Base-by-base conservation (phyloP, 805 yeast species). In the Pichia paraexigua region DNA sequence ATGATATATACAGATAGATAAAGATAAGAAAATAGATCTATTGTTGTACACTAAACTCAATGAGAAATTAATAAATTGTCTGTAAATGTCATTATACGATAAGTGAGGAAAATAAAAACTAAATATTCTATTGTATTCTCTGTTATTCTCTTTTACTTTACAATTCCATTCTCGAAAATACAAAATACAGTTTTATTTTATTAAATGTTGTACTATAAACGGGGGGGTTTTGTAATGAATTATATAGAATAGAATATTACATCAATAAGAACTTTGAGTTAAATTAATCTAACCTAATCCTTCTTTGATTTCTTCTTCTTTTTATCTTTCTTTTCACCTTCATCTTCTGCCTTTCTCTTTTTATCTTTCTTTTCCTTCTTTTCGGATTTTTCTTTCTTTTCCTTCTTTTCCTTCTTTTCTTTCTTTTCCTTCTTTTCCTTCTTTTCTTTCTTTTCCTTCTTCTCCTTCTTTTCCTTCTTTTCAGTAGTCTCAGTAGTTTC, bases 401-500 rank as follows among this genome's bases (percentile, higher is more conserved):
- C 56, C 54, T 62, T 70, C 65, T 70, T 63, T 54, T 72, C 71
- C 67, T 76, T 71, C 68, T 74, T 69, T 41, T 70, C 66, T 61
- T 74, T 71, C 71, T 79, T 77, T 53, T 80, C 76, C 59, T 78
- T 71, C 70, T 78, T 75, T 60, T 75, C 73, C 68, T 78, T 74
- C 67, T 73, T 75, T 67, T 77, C 65, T 65, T 75, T 71, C 64
- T 76, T 63, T 64, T 30, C 66, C 61, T 74, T 71, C 71, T 79
- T 77, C 53, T 80, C 76, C 59, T 78, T 71, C 70, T 78, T 75
- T 60, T 75, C 73, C 68, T 78, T 74, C 67, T 73, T 75, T 67
- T 77, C 65, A 65, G 75, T 71, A 64, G 76, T 63, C 63, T 30
- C 35, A 30, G 35, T 30, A 30, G 12, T 5, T 30, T 30, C 35